These are phyloP conservation scores for Stemphylium lycopersici DNA, from an alignment of 2,329 filamentous ascomycete genomes.

Conservation along the genomic window DNA sequence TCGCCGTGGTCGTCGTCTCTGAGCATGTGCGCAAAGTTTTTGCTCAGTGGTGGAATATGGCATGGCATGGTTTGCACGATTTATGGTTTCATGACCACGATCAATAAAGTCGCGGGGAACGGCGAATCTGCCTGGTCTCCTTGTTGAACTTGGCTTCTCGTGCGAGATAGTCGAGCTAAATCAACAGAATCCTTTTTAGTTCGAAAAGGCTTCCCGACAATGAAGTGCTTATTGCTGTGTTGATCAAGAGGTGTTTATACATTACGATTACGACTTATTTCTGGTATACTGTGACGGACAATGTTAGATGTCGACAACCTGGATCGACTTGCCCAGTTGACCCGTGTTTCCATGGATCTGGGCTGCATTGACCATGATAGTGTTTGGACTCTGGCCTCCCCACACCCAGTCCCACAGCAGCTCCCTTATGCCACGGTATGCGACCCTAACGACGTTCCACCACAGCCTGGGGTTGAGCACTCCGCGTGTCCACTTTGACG, in stretches of 20 bases:
- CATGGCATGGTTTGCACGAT: slow-evolving; percentile 44
- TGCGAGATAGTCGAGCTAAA: slow-evolving; percentile 42
- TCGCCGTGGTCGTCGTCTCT: slow-evolving; percentile 99
- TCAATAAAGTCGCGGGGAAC: slow-evolving; percentile 49
- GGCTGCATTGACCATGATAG: slow-evolving; percentile 67
- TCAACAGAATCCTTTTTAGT: slow-evolving; percentile 49
- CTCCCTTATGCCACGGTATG: slow-evolving; percentile 60
- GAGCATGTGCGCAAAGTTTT: slow-evolving; percentile 59
- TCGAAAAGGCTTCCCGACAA: slow-evolving; percentile 42
- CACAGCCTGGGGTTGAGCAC: slow-evolving; percentile 53
- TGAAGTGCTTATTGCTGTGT: slow-evolving; percentile 39
- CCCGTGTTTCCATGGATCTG: slow-evolving; percentile 58
- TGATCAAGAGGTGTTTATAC: slow-evolving; percentile 30
- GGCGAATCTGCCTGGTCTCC: slow-evolving; percentile 48
- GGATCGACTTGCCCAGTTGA: slow-evolving; percentile 55
- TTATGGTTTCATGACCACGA: slow-evolving; percentile 45
- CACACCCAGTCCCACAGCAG: slow-evolving; percentile 67
- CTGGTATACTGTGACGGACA: slow-evolving; percentile 25
- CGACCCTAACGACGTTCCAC: slow-evolving; percentile 58
- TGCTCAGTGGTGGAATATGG: slow-evolving; percentile 41
- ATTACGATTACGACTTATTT: slow-evolving; percentile 35
- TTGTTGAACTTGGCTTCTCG: slow-evolving; percentile 46
- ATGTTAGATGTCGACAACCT: slow-evolving; percentile 50
- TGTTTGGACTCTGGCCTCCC: slow-evolving; percentile 59
- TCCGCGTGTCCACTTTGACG: slow-evolving; percentile 47